Base-by-base conservation (phyloP, 805 yeast genomes). In the Trichomonascus vanleenenianus region DNA sequence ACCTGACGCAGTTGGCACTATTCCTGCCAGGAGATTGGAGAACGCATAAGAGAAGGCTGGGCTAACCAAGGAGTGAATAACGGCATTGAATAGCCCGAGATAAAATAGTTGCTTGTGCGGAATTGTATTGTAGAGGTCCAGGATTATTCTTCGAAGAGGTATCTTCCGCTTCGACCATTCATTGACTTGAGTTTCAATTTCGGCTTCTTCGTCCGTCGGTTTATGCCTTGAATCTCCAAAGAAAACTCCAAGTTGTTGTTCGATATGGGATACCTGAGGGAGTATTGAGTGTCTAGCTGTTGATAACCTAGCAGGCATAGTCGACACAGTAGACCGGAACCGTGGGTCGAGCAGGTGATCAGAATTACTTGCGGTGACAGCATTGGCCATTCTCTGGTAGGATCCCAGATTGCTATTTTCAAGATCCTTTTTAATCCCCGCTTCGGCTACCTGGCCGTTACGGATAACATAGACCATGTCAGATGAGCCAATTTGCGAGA, bases 41-140 rank as follows among this genome's bases (percentile, higher is more conserved):
- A 89, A 78, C 22, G 83, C 75, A 58, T 64, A 88, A 0, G 96
- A 84, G 51, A 93, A 87, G 0, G 85, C 64, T 0, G 97, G 97
- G 48, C 78, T 81, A 1, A 76, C 62, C 0, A 73, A 73, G 9
- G 95, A 89, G 48, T 81, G 78, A 0, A 75, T 40, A 0, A 80
- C 50, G 0, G 88, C 69, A 3, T 73, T 52, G 0, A 73, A 0
- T 1, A 84, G 45, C 0, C 96, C 97, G 0, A 73, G 16, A 25
- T 7, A 9, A 16, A 39, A 27, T 25, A 39, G 30, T n/a, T 25
- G 10, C 25, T 27, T 22, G 30, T 39, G 15, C 3, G 41, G 41
- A 16, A 39, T 39, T 6, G 18, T 3, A 6, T 25, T 9, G 20
- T 22, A 22, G 8, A 22, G 27, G 8, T 22, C 27, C 27, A 22